A percentile compares a stretch with the other conserved stretches of the same genome.
These are phyloP conservation scores for Rhizopogon vulgaris DNA, from an alignment of 768 basidiomycete species.

Conservation along the genomic window DNA sequence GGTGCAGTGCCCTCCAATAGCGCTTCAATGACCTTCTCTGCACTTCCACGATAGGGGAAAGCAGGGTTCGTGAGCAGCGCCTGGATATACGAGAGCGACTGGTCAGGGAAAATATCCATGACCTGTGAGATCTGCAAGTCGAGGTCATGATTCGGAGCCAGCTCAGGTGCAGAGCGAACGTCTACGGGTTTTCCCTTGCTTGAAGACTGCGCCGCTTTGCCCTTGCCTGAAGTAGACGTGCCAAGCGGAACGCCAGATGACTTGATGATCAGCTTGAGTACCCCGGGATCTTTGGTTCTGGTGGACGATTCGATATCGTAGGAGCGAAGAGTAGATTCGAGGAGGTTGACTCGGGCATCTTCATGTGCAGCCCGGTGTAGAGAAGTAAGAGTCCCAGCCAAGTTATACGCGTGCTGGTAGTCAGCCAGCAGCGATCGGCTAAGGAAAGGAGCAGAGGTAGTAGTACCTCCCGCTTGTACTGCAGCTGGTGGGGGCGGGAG, in stretches of 20 bases:
- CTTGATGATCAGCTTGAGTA: conserved; percentile 55
- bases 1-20: conserved; percentile 73
- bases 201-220: conserved; percentile 3
- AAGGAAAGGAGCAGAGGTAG: conserved; percentile 44
- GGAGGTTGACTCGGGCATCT: conserved; percentile 50
- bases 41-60: conserved; percentile 43
- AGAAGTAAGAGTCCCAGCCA: conserved; percentile 43
- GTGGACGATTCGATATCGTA: conserved; percentile 23
- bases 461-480: conserved; percentile 2
- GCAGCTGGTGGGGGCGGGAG: conserved; percentile 26
- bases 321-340: conserved; percentile 45
- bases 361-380: conserved; percentile 42
- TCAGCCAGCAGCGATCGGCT: conserved; percentile 64
- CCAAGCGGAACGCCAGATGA: conserved; percentile 45
- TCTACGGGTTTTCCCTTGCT: conserved; percentile 40
- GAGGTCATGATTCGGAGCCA: conserved; percentile 34
- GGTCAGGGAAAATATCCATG: conserved; percentile 69
- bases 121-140: conserved; percentile 63
- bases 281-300: conserved; percentile 40
- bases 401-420: conserved; percentile 63
- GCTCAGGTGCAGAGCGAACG: conserved; percentile 6
- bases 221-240: conserved; percentile 30
- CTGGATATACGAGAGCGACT: conserved; percentile 49
- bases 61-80: conserved; percentile 45
- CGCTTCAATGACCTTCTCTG: conserved; percentile 62